Percentiles rank a stretch among this genome's conserved stretches.
Evolutionary conservation across 805 yeast species (phyloP).

Genomic region (Clavispora santaluciae): DNA sequence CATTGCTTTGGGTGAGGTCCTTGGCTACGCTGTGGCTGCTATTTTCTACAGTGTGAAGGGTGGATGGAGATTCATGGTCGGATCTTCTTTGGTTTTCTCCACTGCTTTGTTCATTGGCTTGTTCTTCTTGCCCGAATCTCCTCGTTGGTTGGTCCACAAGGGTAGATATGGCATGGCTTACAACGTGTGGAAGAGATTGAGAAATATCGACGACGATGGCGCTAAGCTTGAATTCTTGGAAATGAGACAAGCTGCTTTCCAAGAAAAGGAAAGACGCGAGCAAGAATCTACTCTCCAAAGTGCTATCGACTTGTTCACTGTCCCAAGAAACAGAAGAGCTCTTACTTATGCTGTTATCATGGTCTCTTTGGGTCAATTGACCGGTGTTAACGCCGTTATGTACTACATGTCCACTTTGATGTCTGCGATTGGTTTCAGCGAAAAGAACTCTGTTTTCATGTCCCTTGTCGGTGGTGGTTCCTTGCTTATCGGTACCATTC

Average conservation of each 20-base stretch:
- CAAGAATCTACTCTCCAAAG: slow-evolving; percentile 34
- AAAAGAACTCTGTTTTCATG: slow-evolving; percentile 54
- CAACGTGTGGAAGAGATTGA: slow-evolving; percentile 50
- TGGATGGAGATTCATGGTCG: slow-evolving; percentile 65
- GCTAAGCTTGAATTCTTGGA: slow-evolving; percentile 53
- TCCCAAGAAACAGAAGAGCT: slow-evolving; percentile 59
- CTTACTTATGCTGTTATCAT: slow-evolving; percentile 52
- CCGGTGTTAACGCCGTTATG: slow-evolving; percentile 65
- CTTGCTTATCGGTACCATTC: slow-evolving; percentile 57
- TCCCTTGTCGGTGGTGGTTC: slow-evolving; percentile 68
- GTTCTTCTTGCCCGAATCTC: slow-evolving; percentile 56
- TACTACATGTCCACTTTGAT: slow-evolving; percentile 59
- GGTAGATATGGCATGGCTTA: slow-evolving; percentile 49
- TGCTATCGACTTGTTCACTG: slow-evolving; percentile 48
- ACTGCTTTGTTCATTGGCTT: slow-evolving; percentile 46
- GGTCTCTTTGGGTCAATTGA: slow-evolving; percentile 59
- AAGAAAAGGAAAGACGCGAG: slow-evolving; percentile 38
- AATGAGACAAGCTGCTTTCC: slow-evolving; percentile 48
- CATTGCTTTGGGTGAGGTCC: slow-evolving; percentile 62
- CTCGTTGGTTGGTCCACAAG: slow-evolving; percentile 54
- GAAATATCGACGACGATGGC: slow-evolving; percentile 40
- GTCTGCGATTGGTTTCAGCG: slow-evolving; percentile 49
- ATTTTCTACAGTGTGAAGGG: slow-evolving; percentile 51
- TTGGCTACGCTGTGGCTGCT: slow-evolving; percentile 62
- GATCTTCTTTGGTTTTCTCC: slow-evolving; percentile 57